Evolutionary conservation across 2,329 filamentous ascomycete species (phyloP).

Genomic region (Pyrenochaeta sp.): DNA sequence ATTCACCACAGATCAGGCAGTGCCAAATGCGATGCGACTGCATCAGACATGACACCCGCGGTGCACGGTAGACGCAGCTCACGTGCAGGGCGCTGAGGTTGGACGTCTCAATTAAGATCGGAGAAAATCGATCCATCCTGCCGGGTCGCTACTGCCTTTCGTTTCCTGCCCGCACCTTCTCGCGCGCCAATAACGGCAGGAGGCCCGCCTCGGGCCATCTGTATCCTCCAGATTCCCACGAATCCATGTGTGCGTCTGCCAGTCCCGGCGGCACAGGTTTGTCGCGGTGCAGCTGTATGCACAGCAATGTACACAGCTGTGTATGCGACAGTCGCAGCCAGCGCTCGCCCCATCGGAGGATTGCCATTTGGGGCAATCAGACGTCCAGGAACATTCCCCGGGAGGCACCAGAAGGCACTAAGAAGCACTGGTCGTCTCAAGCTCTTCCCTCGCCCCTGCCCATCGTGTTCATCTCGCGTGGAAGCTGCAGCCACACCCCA

Average conservation of each 20-base stretch:
- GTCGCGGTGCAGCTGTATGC: conserved; percentile 13
- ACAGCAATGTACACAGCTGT: conserved; percentile 10
- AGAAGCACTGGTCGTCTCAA: conserved; percentile 48
- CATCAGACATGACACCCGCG: conserved; percentile 17
- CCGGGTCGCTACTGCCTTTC: conserved; percentile 23
- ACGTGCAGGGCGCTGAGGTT: conserved; percentile 13
- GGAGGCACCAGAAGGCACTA: conserved; percentile 44
- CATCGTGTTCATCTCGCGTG: conserved; percentile 49
- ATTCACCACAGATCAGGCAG: conserved; percentile 32
- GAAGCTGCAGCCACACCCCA: conserved; percentile 43
- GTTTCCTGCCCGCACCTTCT: conserved; percentile 9
- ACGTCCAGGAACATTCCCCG: conserved; percentile 27
- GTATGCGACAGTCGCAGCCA: conserved; percentile 19
- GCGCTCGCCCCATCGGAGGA: conserved; percentile 37
- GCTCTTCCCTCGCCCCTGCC: conserved; percentile 40
- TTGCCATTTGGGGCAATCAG: conserved; percentile 38
- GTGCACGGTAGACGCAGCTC: conserved; percentile 5
- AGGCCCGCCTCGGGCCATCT: neutral
- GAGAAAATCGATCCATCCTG: conserved; percentile 29
- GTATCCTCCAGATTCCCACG: neutral
- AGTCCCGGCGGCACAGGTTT: conserved; percentile 16
- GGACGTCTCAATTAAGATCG: conserved; percentile 27
- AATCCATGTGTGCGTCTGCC: conserved; percentile 22
- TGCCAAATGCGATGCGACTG: conserved; percentile 9
- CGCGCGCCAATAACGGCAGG: neutral